These are phyloP conservation scores for Phytophthora fragariae DNA, from an alignment of 352 stramenopile species.

Conservation along the genomic window DNA sequence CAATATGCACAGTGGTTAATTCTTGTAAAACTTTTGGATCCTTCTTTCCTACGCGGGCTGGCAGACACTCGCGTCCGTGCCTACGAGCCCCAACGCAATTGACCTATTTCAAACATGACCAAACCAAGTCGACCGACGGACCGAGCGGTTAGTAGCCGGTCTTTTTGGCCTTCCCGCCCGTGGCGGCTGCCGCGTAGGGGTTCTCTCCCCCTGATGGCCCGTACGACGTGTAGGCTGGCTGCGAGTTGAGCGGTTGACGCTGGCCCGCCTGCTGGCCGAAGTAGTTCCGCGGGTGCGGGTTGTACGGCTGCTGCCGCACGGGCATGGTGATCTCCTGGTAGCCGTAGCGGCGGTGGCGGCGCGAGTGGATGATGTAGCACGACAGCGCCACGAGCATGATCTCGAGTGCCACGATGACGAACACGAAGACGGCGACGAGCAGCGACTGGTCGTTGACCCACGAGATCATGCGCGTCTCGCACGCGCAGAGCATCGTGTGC, in stretches of 20 bases:
- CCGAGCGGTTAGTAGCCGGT: slow-evolving; percentile 17
- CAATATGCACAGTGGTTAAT: slow-evolving; percentile 27
- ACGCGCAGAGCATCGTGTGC: slow-evolving; percentile 85
- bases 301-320: slow-evolving; percentile 80
- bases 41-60: slow-evolving; percentile 15
- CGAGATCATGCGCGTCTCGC: slow-evolving; percentile 79
- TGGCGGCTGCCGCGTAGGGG: slow-evolving; percentile 39
- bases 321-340: slow-evolving; percentile 91
- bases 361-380: slow-evolving; percentile 87
- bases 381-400: slow-evolving; percentile 80
- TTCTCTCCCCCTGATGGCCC: slow-evolving; percentile 38
- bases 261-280: slow-evolving; percentile 48
- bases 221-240: slow-evolving; percentile 46
- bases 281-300: slow-evolving; percentile 84
- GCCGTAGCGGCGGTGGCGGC: slow-evolving; percentile 64
- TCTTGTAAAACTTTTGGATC: slow-evolving; percentile 39
- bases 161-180: slow-evolving; percentile 37
- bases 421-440: slow-evolving; percentile 80
- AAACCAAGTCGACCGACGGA: slow-evolving; percentile 2
- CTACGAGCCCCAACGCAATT: slow-evolving; percentile 21
- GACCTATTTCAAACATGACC: slow-evolving; percentile 37
- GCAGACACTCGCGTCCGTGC: neutral
- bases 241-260: slow-evolving; percentile 51
- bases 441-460: slow-evolving; percentile 86
- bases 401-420: slow-evolving; percentile 83